Evolutionary conservation across 257 asterid species (phyloP), one percentile per base, ranked within the genome.

Genomic region (Plantago major): DNA sequence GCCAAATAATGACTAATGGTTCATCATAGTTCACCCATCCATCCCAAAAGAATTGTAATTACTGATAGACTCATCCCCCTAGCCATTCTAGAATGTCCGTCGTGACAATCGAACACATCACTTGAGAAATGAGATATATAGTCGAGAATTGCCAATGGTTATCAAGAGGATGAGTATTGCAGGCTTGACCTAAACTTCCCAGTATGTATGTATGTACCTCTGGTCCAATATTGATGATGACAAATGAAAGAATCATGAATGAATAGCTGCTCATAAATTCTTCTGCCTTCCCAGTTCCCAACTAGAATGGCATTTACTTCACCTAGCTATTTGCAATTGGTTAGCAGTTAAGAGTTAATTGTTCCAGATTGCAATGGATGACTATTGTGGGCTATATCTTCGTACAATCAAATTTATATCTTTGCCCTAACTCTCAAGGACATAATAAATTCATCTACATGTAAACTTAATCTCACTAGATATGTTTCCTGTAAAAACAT

Each of bases 251-350:
- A 18, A 10, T 10, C 16, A 22, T 22, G 26, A 22, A 14, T 52
- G 58, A 46, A 47, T 58, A 0, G 28, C 37, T 58, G 60, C 19
- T 43, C 13, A 62, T 46, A 64, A 37, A 68, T 64, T 58, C 40
- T 22, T 22, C 26, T 22, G 38, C 40, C 15, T 5, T 38, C 66
- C 71, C 46, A 67, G 74, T 47, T 46, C 79, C 73, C 75, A 78
- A 60, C 83, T 46, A 61, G 68, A 16, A 62, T 54, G 61, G 71
- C 77, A 78, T 74, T 78, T 67, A 78, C 71, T 64, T 10, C 58
- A 55, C 46, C 11, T 22, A 22, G 26, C 26, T 53, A 33, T 60
- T 66, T 28, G 30, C 66, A 65, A 61, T 57, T 45, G 58, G 75
- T 68, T 72, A 72, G 75, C 50, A 28, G 75, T 68, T 71, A 57